Conservation (phyloP, 352 stramenopile genomes). For the Phytophthora niederhauseri region DNA sequence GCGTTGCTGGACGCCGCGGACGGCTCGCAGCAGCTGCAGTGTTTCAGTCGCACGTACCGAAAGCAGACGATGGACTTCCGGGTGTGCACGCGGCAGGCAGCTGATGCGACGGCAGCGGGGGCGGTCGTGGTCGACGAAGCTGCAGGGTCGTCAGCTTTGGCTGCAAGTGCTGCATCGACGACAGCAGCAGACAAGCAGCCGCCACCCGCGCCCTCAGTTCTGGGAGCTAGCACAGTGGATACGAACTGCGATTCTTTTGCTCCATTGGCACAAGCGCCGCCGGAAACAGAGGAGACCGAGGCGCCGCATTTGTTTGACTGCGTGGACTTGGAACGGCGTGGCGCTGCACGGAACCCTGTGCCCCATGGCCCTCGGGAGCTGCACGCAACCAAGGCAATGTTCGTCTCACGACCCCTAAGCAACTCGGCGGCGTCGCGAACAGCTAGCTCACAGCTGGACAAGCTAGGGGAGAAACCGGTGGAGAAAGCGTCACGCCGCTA, state of each 20-base stretch:
- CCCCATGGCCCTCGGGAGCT: slow-evolving; percentile 66
- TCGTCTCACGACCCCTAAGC: slow-evolving; percentile 58
- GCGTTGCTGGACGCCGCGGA: slow-evolving; percentile 45
- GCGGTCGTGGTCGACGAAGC: slow-evolving; percentile 1
- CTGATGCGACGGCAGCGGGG: slow-evolving; percentile 1
- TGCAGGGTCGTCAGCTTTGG: not conserved
- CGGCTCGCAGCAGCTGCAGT: slow-evolving; percentile 40
- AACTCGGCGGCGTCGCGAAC: slow-evolving; percentile 26
- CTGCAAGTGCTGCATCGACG: not conserved
- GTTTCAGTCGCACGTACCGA: slow-evolving; percentile 59
- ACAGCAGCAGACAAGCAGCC: slow-evolving; percentile 11
- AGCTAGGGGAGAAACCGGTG: slow-evolving; percentile 20
- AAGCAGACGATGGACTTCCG: slow-evolving; percentile 72
- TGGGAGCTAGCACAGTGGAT: not conserved
- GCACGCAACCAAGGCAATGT: slow-evolving; percentile 71
- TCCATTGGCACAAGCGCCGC: not conserved
- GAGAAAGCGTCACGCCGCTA: slow-evolving; percentile 41
- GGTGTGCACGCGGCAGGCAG: slow-evolving; percentile 32
- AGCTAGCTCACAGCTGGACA: slow-evolving; percentile 21
- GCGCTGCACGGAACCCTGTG: slow-evolving; percentile 25
- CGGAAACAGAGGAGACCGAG: slow-evolving; percentile 29
- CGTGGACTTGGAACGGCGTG: slow-evolving; percentile 55
- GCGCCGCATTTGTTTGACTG: slow-evolving; percentile 68
- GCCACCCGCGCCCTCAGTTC: slow-evolving; percentile 7
- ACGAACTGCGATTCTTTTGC: not conserved